These are phyloP conservation scores for Whalleya microplaca DNA, from an alignment of 2,329 filamentous ascomycete genomes.

Conservation along the genomic window DNA sequence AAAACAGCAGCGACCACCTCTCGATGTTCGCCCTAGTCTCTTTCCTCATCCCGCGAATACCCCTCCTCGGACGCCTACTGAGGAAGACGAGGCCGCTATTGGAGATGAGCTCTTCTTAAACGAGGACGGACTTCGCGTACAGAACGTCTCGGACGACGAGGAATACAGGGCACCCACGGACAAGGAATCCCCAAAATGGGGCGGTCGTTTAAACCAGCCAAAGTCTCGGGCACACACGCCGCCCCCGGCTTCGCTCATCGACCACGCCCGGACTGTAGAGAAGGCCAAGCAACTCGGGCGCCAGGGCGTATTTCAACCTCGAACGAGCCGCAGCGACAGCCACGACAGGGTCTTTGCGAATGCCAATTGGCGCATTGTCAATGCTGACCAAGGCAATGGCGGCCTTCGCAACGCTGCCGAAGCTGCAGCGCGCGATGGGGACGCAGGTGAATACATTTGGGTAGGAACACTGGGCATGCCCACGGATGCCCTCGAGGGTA, in stretches of 20 bases:
- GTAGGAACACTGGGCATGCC: slow-evolving; percentile 94
- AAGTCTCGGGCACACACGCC: slow-evolving; percentile 73
- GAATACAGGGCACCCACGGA: slow-evolving; percentile 70
- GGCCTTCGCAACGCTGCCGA: slow-evolving; percentile 87
- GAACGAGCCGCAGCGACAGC: slow-evolving; percentile 59
- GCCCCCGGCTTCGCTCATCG: slow-evolving; percentile 75
- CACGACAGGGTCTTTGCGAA: slow-evolving; percentile 73
- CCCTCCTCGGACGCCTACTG: slow-evolving; percentile 59
- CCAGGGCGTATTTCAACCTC: slow-evolving; percentile 61
- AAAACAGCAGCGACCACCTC: slow-evolving; percentile 32
- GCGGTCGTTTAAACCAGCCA: slow-evolving; percentile 75
- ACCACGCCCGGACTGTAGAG: slow-evolving; percentile 61
- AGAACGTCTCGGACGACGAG: slow-evolving; percentile 50
- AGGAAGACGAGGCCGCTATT: slow-evolving; percentile 44
- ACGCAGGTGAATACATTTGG: slow-evolving; percentile 78
- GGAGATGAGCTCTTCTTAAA: slow-evolving; percentile 57
- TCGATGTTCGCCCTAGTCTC: slow-evolving; percentile 54
- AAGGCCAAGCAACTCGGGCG: slow-evolving; percentile 63
- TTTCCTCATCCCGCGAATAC: slow-evolving; percentile 55
- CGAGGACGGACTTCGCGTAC: slow-evolving; percentile 60
- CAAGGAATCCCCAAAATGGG: slow-evolving; percentile 77
- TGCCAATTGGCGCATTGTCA: slow-evolving; percentile 82
- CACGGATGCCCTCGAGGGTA: slow-evolving; percentile 78
- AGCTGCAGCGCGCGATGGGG: slow-evolving; percentile 71
- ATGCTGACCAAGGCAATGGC: slow-evolving; percentile 89